Evolutionary conservation across 148 eudicot genomes (phyloP).

Genomic region (Talinum fruticosum): DNA sequence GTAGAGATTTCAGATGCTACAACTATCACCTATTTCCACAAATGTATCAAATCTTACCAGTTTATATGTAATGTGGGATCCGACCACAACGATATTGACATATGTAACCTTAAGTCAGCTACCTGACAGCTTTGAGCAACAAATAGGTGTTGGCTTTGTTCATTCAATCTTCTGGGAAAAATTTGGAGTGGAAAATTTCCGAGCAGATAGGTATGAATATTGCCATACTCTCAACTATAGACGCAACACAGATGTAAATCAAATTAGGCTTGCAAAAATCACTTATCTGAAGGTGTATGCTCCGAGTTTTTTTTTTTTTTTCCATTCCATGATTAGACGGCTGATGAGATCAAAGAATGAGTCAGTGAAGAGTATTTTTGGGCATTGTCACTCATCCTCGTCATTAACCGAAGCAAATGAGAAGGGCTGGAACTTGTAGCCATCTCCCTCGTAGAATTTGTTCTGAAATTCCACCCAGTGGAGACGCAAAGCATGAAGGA

Average conservation of each 20-base stretch:
- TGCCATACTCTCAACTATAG: constrained; percentile 10
- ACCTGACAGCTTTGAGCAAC: background rate
- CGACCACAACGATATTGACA: constrained; percentile 5
- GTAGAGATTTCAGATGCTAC: background rate
- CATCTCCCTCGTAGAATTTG: constrained; percentile 54
- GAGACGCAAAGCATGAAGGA: constrained; percentile 52
- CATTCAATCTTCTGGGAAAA: background rate
- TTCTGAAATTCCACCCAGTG: constrained; percentile 64
- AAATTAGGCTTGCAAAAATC: constrained; percentile 6
- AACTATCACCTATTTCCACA: background rate
- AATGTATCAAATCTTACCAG: constrained; percentile 8
- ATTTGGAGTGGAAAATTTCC: background rate
- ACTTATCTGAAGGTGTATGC: background rate
- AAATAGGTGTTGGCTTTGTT: background rate
- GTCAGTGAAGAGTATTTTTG: background rate
- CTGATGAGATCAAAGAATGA: constrained; percentile 16
- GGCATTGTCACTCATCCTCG: constrained; percentile 34
- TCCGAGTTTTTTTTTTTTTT: background rate
- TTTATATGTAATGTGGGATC: constrained; percentile 1
- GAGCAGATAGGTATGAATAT: background rate
- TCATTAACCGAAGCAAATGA: constrained; percentile 35
- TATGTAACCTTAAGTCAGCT: constrained; percentile 6
- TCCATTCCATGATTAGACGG: background rate
- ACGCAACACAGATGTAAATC: background rate
- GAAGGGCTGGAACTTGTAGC: constrained; percentile 52